These are phyloP conservation scores for Neophaeococcomyces aloes DNA, from an alignment of 2,329 filamentous ascomycete species.

Conservation along the genomic window DNA sequence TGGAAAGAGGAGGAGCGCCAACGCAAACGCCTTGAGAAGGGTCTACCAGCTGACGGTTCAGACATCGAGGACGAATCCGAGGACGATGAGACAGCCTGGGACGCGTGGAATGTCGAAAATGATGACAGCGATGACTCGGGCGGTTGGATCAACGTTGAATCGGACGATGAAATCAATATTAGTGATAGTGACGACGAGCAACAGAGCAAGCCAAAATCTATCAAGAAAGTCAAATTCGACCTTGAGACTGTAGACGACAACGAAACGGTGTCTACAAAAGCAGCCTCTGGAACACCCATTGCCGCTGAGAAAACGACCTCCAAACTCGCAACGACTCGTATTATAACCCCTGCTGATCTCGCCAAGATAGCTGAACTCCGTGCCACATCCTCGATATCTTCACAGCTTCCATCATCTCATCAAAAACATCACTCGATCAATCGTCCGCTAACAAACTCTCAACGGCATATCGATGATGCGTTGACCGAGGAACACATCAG, in stretches of 20 bases:
- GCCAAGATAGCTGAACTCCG: conserved; percentile 86
- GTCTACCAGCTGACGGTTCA: conserved; percentile 51
- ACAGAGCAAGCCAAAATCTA: conserved; percentile 33
- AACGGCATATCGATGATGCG: conserved; percentile 71
- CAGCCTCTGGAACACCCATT: conserved; percentile 11
- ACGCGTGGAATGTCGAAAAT: conserved; percentile 51
- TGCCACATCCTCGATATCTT: conserved; percentile 59
- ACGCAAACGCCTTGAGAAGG: conserved; percentile 59
- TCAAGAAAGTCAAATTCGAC: conserved; percentile 54
- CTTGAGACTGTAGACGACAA: conserved; percentile 24
- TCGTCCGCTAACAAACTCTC: conserved; percentile 33
- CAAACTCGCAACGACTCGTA: conserved; percentile 80
- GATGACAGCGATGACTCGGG: conserved; percentile 60
- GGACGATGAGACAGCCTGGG: conserved; percentile 47
- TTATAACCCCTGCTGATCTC: conserved; percentile 92
- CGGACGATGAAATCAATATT: conserved; percentile 65
- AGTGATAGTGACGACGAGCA: conserved; percentile 66
- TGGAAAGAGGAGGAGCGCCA: conserved; percentile 87
- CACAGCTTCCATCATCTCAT: conserved; percentile 36
- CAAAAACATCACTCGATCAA: conserved; percentile 37
- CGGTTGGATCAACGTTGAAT: conserved; percentile 86
- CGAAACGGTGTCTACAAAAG: conserved; percentile 33
- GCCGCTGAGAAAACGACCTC: conserved; percentile 32
- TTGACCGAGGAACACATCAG: conserved; percentile 88
- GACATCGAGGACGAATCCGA: conserved; percentile 52